Conservation (phyloP, 768 basidiomycete species). For the Chalciporus piperatus region DNA sequence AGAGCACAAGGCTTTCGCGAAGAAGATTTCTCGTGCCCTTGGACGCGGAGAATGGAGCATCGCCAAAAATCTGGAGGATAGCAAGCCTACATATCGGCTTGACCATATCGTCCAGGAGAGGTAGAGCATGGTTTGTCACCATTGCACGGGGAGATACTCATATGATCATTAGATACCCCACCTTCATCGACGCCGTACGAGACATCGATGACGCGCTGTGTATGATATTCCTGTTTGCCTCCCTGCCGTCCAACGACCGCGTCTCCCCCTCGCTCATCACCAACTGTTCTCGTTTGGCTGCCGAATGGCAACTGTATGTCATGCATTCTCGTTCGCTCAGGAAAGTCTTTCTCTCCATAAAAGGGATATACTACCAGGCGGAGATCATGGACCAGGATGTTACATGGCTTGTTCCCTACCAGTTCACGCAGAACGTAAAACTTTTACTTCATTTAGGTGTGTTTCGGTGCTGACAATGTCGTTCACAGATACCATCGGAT, state of each 20-base stretch:
- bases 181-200: constrained; percentile 91
- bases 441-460: not conserved
- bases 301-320: constrained; percentile 96
- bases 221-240: constrained; percentile 90
- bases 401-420: constrained; percentile 96
- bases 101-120: constrained; percentile 98
- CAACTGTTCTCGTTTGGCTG: constrained; percentile 85
- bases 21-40: constrained; percentile 90
- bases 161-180: constrained; percentile 73
- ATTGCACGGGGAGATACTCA: constrained; percentile 1
- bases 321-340: constrained; percentile 83
- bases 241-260: constrained; percentile 81
- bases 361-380: constrained; percentile 97
- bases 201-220: constrained; percentile 98
- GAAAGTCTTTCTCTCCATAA: constrained; percentile 94
- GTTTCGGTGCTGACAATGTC: constrained; percentile 5
- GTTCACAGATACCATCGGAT: constrained; percentile 78
- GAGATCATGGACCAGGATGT: constrained; percentile 90
- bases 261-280: constrained; percentile 81
- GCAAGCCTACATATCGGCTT: constrained; percentile 84
- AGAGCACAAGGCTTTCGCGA: constrained; percentile 98
- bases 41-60: constrained; percentile 94
- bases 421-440: constrained; percentile 90
- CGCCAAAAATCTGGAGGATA: constrained; percentile 91
- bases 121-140: constrained; percentile 40